Evolutionary conservation across 2,329 filamentous ascomycete genomes (phyloP), one percentile per base, ranked within the genome.

Genomic region (Shiraia bambusicola): DNA sequence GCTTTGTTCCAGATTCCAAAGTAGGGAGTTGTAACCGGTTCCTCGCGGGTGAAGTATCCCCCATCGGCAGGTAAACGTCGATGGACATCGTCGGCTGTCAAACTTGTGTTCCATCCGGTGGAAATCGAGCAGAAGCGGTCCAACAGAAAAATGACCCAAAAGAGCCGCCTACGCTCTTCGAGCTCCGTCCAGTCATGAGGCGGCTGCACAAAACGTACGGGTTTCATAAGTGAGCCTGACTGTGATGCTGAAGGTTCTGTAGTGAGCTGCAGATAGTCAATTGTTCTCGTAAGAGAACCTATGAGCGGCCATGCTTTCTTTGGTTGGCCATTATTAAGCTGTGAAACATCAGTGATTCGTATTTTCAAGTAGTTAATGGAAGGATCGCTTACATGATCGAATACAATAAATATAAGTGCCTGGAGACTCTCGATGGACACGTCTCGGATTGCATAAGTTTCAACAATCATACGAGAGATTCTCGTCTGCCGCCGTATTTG

Each of bases 1-100:
- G 61, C 50, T 42, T 66, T 66, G 30, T 63, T 64, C 61, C 63
- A 66, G n/a, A 65, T 63, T 2, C 59, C 63, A 39, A 66, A 65
- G 37, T 58, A 66, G 1, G 63, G 63, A 3, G 63, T 66, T 1
- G 54, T 60, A 0, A 66, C 63, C 12, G 59, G 53, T 28, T 66
- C 63, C 25, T 65, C 59, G 7, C 61, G 54, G 2, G 63, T 66
- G 30, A 66, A 66, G 15, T 65, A 66, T 1, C 61, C 56, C 12
- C 63, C 63, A 37, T 66, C 63, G 28, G 63, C 63, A 17, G 63
- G 63, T 5, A 66, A 35, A 12, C 63, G 49, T 34, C 63, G 44
- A 29, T 66, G 63, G 1, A 66, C 63, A 32, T 66, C 63, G 25
- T 66, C 63, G 3, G 63, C 62, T 2, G 63, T 66, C 7, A 66